phyloP scores from a whole-genome alignment of 1,139 yeast species.

The Taphrina pruni region DNA sequence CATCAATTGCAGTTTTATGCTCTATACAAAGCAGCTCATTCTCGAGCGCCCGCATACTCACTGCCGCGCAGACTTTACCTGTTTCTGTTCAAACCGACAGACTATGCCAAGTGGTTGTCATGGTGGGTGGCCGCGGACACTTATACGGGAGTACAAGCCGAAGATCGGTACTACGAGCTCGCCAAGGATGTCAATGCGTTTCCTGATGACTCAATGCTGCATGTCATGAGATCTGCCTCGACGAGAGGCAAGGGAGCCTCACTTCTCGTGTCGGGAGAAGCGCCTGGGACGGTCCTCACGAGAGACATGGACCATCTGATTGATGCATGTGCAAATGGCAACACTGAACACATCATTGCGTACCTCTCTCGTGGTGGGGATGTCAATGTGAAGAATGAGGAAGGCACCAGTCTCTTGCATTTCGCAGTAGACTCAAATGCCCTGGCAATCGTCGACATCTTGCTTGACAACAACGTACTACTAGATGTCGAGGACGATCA shows the following conservation, averaged over 20 bases:
- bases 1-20: conserved; percentile 26
- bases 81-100: not conserved
- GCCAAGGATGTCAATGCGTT: conserved; percentile 27
- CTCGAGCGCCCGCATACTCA: conserved; percentile 16
- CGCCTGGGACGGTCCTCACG: not conserved
- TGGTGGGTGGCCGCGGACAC: conserved; percentile 24
- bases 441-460: conserved; percentile 10
- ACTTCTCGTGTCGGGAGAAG: not conserved
- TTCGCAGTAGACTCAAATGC: conserved; percentile 31
- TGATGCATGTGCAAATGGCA: conserved; percentile 24
- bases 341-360: not conserved
- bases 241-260: conserved; percentile 9
- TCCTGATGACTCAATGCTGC: conserved; percentile 8
- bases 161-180: conserved; percentile 15
- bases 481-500: conserved; percentile 24
- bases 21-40: conserved; percentile 20
- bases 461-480: not conserved
- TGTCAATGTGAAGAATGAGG: conserved; percentile 18
- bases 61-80: conserved; percentile 18
- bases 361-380: conserved; percentile 12
- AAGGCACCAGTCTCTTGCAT: conserved; percentile 32
- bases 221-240: conserved; percentile 1
- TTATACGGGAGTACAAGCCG: conserved; percentile 1
- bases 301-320: conserved; percentile 19
- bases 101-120: conserved; percentile 25